These are phyloP conservation scores for Gossypium gossypioides DNA, from an alignment of 441 rosid genomes.

Conservation along the genomic window DNA sequence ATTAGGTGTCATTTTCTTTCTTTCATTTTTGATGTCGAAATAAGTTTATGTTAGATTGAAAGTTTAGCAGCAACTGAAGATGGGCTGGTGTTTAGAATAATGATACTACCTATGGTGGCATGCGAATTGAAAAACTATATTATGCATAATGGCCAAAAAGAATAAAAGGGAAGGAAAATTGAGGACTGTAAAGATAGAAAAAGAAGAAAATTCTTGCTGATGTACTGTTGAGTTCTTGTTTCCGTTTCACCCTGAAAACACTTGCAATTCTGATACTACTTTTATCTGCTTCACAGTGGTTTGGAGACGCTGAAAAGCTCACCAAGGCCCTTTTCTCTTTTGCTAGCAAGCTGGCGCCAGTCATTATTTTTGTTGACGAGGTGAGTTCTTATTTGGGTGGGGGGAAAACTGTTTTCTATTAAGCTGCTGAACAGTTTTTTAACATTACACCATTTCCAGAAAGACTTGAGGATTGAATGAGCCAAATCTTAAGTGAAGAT, in stretches of 20 bases:
- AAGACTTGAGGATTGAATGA: neutral
- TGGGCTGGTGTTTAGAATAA: neutral
- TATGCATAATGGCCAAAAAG: neutral
- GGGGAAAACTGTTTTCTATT: neutral
- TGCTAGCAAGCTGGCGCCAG: constrained; percentile 87
- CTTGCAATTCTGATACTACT: neutral
- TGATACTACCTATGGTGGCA: neutral
- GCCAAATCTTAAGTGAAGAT: neutral
- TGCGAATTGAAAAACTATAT: neutral
- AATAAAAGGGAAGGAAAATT: neutral
- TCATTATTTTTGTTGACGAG: constrained; percentile 91
- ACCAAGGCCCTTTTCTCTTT: constrained; percentile 91
- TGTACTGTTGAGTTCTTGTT: neutral
- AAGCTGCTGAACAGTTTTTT: neutral
- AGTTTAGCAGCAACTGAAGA: neutral
- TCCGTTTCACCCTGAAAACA: neutral
- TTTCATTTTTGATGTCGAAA: neutral
- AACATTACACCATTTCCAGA: neutral
- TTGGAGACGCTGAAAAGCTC: constrained; percentile 97
- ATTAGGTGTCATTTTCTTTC: neutral
- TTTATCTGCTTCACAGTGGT: constrained; percentile 54
- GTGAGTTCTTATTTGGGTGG: constrained; percentile 25
- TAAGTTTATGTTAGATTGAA: neutral
- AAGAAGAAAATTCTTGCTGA: neutral
- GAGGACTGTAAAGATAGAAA: neutral